These are phyloP conservation scores for Chlamydomonas urium DNA, from an alignment of 139 green algal species.

Conservation along the genomic window DNA sequence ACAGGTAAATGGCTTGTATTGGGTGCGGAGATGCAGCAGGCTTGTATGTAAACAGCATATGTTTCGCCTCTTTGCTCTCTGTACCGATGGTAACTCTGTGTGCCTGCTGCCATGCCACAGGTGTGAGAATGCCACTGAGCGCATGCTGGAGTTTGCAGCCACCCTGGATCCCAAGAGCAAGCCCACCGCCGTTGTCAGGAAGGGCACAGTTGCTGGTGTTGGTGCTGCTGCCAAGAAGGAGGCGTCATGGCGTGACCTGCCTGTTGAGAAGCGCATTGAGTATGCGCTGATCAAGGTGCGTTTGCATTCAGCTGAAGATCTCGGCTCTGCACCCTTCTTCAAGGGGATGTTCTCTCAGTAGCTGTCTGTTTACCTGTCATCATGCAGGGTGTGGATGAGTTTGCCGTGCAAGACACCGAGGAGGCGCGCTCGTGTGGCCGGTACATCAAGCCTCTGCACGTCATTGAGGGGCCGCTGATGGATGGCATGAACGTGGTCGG, in stretches of 20 bases:
- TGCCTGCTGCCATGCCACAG: too few relatives aligned
- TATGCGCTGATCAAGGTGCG: slow-evolving; percentile 91
- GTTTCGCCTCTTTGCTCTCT: too few relatives aligned
- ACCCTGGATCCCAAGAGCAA: slow-evolving; percentile 91
- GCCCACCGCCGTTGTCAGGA: slow-evolving; percentile 73
- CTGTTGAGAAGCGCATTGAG: slow-evolving; percentile 84
- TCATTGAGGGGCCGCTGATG: slow-evolving; percentile 99
- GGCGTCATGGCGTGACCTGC: slow-evolving; percentile 74
- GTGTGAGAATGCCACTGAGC: slow-evolving; percentile 95
- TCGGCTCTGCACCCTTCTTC: too few relatives aligned
- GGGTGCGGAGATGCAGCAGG: too few relatives aligned
- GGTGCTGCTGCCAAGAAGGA: slow-evolving; percentile 21
- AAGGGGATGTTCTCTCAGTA: too few relatives aligned
- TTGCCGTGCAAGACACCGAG: slow-evolving; percentile 83
- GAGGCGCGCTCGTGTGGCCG: slow-evolving; percentile 70
- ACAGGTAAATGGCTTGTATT: too few relatives aligned
- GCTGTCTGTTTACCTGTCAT: not conserved
- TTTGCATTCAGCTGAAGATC: too few relatives aligned
- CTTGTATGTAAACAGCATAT: too few relatives aligned
- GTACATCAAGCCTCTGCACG: slow-evolving; percentile 79
- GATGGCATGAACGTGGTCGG: slow-evolving; percentile 99
- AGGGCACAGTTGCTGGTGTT: slow-evolving; percentile 43
- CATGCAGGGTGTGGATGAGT: slow-evolving; percentile 87
- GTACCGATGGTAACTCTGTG: too few relatives aligned
- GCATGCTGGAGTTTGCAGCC: slow-evolving; percentile 89